These are phyloP conservation scores for Liquidambar formosana DNA, from an alignment of 164 flowering plant genomes.

Conservation along the genomic window DNA sequence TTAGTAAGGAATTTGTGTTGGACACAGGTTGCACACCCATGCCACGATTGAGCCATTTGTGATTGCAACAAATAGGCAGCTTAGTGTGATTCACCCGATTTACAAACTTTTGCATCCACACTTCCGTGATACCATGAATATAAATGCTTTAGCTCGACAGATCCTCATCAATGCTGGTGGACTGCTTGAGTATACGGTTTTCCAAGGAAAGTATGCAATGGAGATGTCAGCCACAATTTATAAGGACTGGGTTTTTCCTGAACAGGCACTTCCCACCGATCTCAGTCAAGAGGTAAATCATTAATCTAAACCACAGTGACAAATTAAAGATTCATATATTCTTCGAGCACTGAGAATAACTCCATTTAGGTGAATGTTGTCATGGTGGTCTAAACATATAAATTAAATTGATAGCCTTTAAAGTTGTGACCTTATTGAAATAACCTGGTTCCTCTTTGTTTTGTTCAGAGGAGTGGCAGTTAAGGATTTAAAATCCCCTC, in stretches of 20 bases:
- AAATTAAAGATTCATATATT: no score
- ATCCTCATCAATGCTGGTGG: slow-evolving; percentile 22
- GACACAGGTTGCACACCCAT: slow-evolving; percentile 20
- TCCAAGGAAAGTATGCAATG: slow-evolving; percentile 15
- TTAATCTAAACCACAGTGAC: no score
- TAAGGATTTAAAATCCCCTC: not conserved
- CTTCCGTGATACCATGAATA: slow-evolving; percentile 24
- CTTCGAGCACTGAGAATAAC: no score
- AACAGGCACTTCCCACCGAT: slow-evolving; percentile 26
- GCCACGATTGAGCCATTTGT: slow-evolving; percentile 18
- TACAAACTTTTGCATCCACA: slow-evolving; percentile 28
- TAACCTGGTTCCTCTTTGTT: not conserved
- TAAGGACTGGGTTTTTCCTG: slow-evolving; percentile 20
- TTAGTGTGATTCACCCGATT: slow-evolving; percentile 27
- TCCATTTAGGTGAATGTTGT: no score
- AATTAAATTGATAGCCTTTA: not conserved
- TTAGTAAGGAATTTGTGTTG: not conserved
- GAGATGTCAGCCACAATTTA: slow-evolving; percentile 18
- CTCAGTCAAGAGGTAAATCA: slow-evolving; percentile 14
- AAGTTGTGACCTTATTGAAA: not conserved
- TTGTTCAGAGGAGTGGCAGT: slow-evolving; percentile 16
- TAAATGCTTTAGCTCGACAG: slow-evolving; percentile 26
- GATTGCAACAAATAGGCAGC: slow-evolving; percentile 24
- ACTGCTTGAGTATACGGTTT: slow-evolving; percentile 18
- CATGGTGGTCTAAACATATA: no score